Conservation (phyloP, 2,329 filamentous ascomycete species). For the Sordariomycetes sp. region DNA sequence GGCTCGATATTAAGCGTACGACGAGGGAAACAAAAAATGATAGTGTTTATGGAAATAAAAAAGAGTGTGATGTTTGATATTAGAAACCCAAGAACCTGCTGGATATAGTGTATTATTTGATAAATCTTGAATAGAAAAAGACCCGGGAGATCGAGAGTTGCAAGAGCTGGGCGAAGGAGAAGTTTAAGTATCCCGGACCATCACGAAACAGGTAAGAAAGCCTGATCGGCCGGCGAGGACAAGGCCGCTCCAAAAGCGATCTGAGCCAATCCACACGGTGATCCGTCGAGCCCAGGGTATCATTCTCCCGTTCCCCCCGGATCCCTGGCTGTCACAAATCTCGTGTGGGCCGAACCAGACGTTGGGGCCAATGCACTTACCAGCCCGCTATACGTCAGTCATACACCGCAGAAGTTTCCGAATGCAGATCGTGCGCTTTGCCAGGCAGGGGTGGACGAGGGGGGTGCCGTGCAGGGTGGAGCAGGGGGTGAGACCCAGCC, state of each 20-base stretch:
- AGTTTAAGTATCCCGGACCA: slow-evolving; percentile 3
- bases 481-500: not conserved
- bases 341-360: slow-evolving; percentile 4
- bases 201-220: slow-evolving; percentile 1
- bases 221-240: slow-evolving; percentile 4
- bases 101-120: slow-evolving; percentile 3
- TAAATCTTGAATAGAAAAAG: not conserved
- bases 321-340: slow-evolving; percentile 6
- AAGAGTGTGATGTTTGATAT: slow-evolving; percentile 2
- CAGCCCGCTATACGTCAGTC: not conserved
- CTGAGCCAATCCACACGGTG: slow-evolving; percentile 3
- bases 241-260: slow-evolving; percentile 1
- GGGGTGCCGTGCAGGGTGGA: not conserved
- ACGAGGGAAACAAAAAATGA: not conserved
- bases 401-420: not conserved
- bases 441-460: not conserved
- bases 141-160: not conserved
- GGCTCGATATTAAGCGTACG: not conserved
- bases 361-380: not conserved
- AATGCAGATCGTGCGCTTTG: not conserved
- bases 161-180: not conserved
- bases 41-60: not conserved
- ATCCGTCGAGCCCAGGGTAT: slow-evolving; percentile 2
- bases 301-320: not conserved
- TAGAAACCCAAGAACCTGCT: slow-evolving; percentile 6